These are phyloP conservation scores for Isabelozyma heimii DNA, from an alignment of 805 yeast genomes.

Conservation along the genomic window DNA sequence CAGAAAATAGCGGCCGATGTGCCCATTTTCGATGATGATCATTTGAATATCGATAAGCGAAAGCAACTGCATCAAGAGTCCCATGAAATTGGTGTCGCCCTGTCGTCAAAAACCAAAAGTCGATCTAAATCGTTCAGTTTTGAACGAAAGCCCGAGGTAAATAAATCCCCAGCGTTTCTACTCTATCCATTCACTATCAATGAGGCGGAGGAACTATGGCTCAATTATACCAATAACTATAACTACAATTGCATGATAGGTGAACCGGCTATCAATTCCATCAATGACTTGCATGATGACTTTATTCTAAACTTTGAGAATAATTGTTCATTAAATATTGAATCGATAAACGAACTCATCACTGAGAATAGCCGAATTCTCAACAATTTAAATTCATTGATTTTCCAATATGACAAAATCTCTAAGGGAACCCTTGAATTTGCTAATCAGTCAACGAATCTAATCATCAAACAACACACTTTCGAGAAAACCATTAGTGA, in stretches of 20 bases:
- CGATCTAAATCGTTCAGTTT: not conserved
- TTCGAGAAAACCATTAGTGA: constrained; percentile 42
- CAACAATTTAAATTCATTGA: constrained; percentile 44
- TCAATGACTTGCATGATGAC: constrained; percentile 37
- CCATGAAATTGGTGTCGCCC: not conserved
- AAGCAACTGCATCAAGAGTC: constrained; percentile 2
- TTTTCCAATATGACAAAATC: constrained; percentile 55
- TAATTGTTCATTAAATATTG: constrained; percentile 23
- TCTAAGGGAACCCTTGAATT: constrained; percentile 62
- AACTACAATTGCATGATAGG: constrained; percentile 41
- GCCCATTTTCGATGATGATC: constrained; percentile 35
- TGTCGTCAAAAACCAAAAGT: not conserved
- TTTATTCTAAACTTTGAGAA: constrained; percentile 34
- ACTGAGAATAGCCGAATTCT: constrained; percentile 45
- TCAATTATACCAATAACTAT: constrained; percentile 33
- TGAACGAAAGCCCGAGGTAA: not conserved
- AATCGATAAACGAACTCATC: constrained; percentile 32
- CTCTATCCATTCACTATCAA: constrained; percentile 12
- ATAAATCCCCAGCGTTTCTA: not conserved
- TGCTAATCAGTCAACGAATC: constrained; percentile 51
- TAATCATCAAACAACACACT: constrained; percentile 46
- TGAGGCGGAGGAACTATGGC: constrained; percentile 21
- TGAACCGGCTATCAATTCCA: constrained; percentile 35
- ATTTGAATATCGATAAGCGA: constrained; percentile 13
- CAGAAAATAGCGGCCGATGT: constrained; percentile 56